Conservation (phyloP, 2,329 filamentous ascomycete genomes). For the Hymenoscyphus linearis region DNA sequence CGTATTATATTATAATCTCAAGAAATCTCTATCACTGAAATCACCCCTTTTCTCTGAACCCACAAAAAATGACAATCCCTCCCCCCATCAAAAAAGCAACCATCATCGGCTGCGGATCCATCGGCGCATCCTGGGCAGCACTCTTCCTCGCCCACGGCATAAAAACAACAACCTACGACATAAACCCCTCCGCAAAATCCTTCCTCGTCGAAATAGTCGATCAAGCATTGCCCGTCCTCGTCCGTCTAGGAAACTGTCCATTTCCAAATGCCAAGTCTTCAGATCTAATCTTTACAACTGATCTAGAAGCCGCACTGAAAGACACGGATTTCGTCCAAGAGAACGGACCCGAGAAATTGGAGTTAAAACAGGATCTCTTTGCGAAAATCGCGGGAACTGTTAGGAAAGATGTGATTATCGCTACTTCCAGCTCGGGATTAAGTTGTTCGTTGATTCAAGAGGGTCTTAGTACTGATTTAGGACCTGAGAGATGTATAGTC, state of each 20-base stretch:
- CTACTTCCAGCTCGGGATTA: slow-evolving; percentile 36
- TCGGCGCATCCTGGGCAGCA: slow-evolving; percentile 39
- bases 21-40: no score
- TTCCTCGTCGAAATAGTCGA: not conserved
- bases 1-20: no score
- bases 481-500: slow-evolving; percentile 20
- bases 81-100: not conserved
- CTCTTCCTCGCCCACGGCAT: slow-evolving; percentile 36
- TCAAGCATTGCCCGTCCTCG: not conserved
- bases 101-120: slow-evolving; percentile 36
- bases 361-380: slow-evolving; percentile 37
- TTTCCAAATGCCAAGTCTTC: slow-evolving; percentile 1
- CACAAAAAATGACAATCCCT: not conserved
- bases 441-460: slow-evolving; percentile 18
- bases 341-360: slow-evolving; percentile 37
- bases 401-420: slow-evolving; percentile 34
- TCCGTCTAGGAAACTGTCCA: not conserved
- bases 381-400: slow-evolving; percentile 31
- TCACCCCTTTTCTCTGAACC: no score
- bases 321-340: slow-evolving; percentile 19
- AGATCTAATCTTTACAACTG: slow-evolving; percentile 12
- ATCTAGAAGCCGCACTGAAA: slow-evolving; percentile 11
- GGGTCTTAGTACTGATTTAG: slow-evolving; percentile 29
- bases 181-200: slow-evolving; percentile 34
- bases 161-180: slow-evolving; percentile 39